A percentile compares a stretch with the other conserved stretches of the same genome.
Evolutionary conservation across 1,284 basidiomycete genomes (phyloP).

Genomic region (Tausonia pullulans): DNA sequence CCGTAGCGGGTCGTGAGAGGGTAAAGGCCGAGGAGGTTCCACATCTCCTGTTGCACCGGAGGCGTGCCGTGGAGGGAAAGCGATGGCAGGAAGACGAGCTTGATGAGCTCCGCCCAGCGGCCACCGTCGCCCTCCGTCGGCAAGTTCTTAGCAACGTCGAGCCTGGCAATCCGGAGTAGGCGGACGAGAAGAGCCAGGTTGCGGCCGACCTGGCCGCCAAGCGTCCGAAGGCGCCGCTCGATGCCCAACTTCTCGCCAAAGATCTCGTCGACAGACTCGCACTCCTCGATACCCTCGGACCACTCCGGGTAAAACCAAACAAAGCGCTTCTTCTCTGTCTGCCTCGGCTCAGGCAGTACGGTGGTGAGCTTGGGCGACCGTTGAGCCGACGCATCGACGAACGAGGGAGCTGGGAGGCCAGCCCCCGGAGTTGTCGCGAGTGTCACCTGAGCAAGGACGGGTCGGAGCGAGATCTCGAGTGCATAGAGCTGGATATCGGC

Average conservation of each 20-base stretch:
- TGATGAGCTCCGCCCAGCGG: slow-evolving; percentile 66
- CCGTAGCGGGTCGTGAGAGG: slow-evolving; percentile 71
- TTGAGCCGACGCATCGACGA: background rate
- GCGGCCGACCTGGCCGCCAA: slow-evolving; percentile 22
- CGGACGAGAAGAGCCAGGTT: too few species aligned
- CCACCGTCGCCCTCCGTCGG: slow-evolving; percentile 3
- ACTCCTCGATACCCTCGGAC: slow-evolving; percentile 52
- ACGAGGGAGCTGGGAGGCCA: background rate
- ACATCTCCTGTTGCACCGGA: slow-evolving; percentile 76
- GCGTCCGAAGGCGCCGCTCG: slow-evolving; percentile 21
- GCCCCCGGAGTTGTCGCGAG: background rate
- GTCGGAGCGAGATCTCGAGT: slow-evolving; percentile 45
- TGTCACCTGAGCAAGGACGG: background rate
- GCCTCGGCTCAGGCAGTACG: slow-evolving; percentile 41
- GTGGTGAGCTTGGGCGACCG: background rate
- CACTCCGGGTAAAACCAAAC: slow-evolving; percentile 84
- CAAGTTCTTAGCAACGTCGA: slow-evolving; percentile 25
- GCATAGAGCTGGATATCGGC: slow-evolving; percentile 72
- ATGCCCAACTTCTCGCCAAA: slow-evolving; percentile 4
- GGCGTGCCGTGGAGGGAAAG: slow-evolving; percentile 58
- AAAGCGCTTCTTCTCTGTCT: slow-evolving; percentile 58
- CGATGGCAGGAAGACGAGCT: slow-evolving; percentile 73
- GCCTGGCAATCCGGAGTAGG: background rate
- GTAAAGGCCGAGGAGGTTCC: slow-evolving; percentile 70
- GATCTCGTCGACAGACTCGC: slow-evolving; percentile 36